Evolutionary conservation across 768 basidiomycete genomes (phyloP).

Genomic region (Leccinum longicurvipes): DNA sequence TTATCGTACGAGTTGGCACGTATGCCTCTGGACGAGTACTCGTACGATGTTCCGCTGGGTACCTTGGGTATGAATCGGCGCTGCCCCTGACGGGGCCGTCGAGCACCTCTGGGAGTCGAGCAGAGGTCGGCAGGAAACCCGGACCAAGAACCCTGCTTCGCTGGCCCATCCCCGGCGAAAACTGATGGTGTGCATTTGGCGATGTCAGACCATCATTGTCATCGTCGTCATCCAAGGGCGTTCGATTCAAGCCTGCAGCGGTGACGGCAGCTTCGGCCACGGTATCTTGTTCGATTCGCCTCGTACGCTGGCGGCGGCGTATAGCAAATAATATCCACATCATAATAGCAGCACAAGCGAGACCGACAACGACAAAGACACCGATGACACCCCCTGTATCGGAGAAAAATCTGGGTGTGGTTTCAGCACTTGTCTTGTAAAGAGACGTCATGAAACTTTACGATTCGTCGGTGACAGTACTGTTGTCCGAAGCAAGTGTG

Average conservation of each 20-base stretch:
- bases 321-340: slow-evolving; percentile 71
- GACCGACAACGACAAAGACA: slow-evolving; percentile 85
- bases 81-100: slow-evolving; percentile 18
- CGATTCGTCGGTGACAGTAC: slow-evolving; percentile 43
- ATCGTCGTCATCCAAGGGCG: slow-evolving; percentile 67
- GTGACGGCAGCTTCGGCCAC: slow-evolving; percentile 70
- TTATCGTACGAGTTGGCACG: slow-evolving; percentile 43
- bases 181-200: slow-evolving; percentile 18
- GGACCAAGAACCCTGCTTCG: slow-evolving; percentile 31
- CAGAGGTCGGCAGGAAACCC: slow-evolving; percentile 20
- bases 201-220: slow-evolving; percentile 34
- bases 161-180: slow-evolving; percentile 37
- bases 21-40: slow-evolving; percentile 37
- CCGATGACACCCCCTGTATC: slow-evolving; percentile 91
- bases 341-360: slow-evolving; percentile 66
- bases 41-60: slow-evolving; percentile 18
- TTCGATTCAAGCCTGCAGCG: slow-evolving; percentile 66
- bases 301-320: slow-evolving; percentile 59
- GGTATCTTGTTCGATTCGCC: slow-evolving; percentile 62
- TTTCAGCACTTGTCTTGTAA: slow-evolving; percentile 3
- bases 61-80: slow-evolving; percentile 57
- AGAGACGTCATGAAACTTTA: slow-evolving; percentile 29
- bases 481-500: slow-evolving; percentile 55
- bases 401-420: slow-evolving; percentile 65
- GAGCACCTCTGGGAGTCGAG: slow-evolving; percentile 34